Evolutionary conservation across 305 asterid genomes (phyloP), one percentile per base, ranked within the genome.

Genomic region (Rubia peregrina): DNA sequence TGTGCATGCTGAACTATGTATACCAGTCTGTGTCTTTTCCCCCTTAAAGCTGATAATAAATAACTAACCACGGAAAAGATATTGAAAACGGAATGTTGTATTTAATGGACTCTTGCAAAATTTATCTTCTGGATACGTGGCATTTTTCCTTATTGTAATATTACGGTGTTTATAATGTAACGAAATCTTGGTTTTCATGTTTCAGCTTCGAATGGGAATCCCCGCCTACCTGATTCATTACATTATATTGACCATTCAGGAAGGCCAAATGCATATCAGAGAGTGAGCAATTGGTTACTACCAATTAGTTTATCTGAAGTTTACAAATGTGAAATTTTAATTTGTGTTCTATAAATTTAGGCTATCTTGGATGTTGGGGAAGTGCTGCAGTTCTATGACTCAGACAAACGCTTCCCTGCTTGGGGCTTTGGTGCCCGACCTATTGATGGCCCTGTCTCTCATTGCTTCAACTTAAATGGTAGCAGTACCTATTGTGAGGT

Each of bases 351-450:
- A 74, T 79, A 72, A 73, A 71, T 78, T 68, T 82, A 94, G 98
- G 97, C 96, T 56, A 91, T 91, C 80, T 65, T 77, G 77, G 98
- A 94, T 69, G 87, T 87, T 75, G 98, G 99, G 65, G 98, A 93
- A 79, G 85, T 94, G 44, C 59, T 94, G 84, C 98, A 94, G 78
- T 88, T 84, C 83, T 94, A 91, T 72, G 99, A 91, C 80, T 78
- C 86, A 11, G 98, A 91, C 84, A 87, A 81, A 77, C 91, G 80
- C 67, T 91, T 88, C 77, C 96, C 99, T 76, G 93, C 99, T 74
- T 94, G 97, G 98, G 98, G 99, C 44, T 94, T 94, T 76, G 99
- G 99, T 78, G 99, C 98, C 64, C 86, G 98, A 64, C 97, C 99
- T 72, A 88, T 94, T 73, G 99, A 94, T 83, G 96, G 97, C 56